Conservation (phyloP, 495 filamentous ascomycete genomes). For the Parathielavia appendiculata region DNA sequence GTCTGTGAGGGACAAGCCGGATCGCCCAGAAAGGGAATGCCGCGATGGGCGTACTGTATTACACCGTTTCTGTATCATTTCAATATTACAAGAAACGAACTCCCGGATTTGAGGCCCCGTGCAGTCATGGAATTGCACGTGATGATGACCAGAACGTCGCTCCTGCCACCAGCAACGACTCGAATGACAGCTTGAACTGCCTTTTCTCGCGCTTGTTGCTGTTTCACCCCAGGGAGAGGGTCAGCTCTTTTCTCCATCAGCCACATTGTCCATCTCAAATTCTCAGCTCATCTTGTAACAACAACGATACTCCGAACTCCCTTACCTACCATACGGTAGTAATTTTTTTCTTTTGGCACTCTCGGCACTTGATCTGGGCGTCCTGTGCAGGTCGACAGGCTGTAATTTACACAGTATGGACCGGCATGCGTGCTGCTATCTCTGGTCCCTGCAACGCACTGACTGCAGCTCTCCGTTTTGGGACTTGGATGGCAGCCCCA, state of each 20-base stretch:
- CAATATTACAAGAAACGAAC: not conserved
- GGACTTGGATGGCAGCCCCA: constrained; percentile 2
- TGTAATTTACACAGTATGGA: not conserved
- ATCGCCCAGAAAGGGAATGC: not conserved
- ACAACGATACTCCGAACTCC: too few species aligned
- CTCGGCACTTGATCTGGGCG: not conserved
- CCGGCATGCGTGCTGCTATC: not conserved
- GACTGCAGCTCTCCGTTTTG: not conserved
- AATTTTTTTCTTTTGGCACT: not conserved
- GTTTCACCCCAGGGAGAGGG: too few species aligned
- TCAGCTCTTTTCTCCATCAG: too few species aligned
- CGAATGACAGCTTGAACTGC: too few species aligned
- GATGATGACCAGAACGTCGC: constrained; percentile 8
- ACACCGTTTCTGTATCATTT: not conserved
- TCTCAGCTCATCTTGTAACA: too few species aligned
- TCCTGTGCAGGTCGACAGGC: not conserved
- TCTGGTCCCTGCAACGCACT: not conserved
- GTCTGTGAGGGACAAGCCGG: not conserved
- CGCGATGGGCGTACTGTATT: not conserved
- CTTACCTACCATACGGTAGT: too few species aligned
- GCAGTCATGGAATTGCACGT: constrained; percentile 20
- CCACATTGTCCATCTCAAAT: too few species aligned
- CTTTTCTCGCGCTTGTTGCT: too few species aligned
- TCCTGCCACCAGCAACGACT: not conserved
- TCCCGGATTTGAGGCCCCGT: too few species aligned